Conservation (phyloP, 305 asterid species). For the Fraxinus angustifolia region DNA sequence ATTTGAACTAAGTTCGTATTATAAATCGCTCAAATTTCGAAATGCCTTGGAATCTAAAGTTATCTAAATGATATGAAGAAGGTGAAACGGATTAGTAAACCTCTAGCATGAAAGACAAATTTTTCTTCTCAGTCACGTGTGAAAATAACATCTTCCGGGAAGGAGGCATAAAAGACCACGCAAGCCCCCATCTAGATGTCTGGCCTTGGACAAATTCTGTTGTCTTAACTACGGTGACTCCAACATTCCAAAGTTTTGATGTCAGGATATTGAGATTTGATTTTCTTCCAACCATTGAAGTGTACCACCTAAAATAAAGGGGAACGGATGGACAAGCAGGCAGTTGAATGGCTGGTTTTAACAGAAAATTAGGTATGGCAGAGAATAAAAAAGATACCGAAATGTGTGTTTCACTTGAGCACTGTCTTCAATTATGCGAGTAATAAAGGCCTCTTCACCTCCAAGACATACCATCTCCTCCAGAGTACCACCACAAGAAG, state of each 20-base stretch:
- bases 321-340: constrained; percentile 2
- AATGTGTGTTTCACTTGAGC: constrained; percentile 54
- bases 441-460: constrained; percentile 71
- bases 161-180: constrained; percentile 80
- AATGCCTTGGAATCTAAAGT: constrained; percentile 8
- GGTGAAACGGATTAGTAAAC: constrained; percentile 28
- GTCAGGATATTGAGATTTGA: constrained; percentile 62
- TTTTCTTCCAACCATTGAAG: constrained; percentile 95
- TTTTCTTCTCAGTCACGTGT: constrained; percentile 42
- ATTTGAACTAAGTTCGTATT: neutral
- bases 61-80: constrained; percentile 3
- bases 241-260: constrained; percentile 68
- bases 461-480: constrained; percentile 93
- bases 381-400: constrained; percentile 37
- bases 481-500: constrained; percentile 88
- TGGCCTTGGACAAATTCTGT: constrained; percentile 93
- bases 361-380: neutral
- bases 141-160: constrained; percentile 44
- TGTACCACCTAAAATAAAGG: constrained; percentile 65
- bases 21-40: neutral
- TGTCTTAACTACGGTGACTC: constrained; percentile 82
- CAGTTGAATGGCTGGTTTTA: neutral
- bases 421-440: constrained; percentile 76
- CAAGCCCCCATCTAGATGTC: constrained; percentile 96
- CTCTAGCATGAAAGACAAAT: constrained; percentile 71